phyloP scores from a whole-genome alignment of 768 basidiomycete species.

The Gelatoporia subvermispora region DNA sequence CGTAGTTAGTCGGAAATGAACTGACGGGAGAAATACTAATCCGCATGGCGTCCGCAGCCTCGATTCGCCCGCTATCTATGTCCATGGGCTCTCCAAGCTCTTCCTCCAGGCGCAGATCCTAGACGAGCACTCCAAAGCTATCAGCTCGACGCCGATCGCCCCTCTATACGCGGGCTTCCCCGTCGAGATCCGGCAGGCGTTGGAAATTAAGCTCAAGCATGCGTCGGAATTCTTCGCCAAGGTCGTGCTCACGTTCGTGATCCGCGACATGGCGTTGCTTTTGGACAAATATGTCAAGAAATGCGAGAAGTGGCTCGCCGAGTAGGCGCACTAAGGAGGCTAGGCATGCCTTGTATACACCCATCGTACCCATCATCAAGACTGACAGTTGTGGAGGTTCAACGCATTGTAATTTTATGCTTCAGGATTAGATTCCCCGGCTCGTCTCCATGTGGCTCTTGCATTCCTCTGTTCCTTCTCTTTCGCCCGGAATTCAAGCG shows the following conservation, averaged over 20 bases:
- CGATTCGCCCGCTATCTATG: slow-evolving; percentile 84
- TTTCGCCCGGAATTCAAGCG: background rate
- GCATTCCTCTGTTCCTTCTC: slow-evolving; percentile 17
- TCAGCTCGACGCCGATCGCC: slow-evolving; percentile 57
- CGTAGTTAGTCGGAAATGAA: slow-evolving; percentile 21
- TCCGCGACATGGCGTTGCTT: slow-evolving; percentile 79
- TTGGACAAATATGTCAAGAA: slow-evolving; percentile 93
- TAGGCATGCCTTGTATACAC: background rate
- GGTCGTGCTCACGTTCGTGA: slow-evolving; percentile 85
- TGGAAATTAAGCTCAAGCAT: slow-evolving; percentile 73
- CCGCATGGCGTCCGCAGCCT: slow-evolving; percentile 42
- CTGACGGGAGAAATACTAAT: background rate
- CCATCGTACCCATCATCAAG: slow-evolving; percentile 1
- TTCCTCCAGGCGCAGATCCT: slow-evolving; percentile 75
- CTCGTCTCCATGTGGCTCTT: slow-evolving; percentile 25
- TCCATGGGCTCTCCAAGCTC: slow-evolving; percentile 67
- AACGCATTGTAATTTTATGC: slow-evolving; percentile 29
- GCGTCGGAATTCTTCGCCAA: slow-evolving; percentile 90
- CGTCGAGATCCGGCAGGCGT: slow-evolving; percentile 50
- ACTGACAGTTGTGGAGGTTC: slow-evolving; percentile 9
- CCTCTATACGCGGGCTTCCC: slow-evolving; percentile 74
- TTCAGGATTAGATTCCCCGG: slow-evolving; percentile 25
- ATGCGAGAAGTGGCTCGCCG: slow-evolving; percentile 88
- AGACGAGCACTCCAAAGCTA: slow-evolving; percentile 80
- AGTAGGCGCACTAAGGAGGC: slow-evolving; percentile 38